These are phyloP conservation scores for Oenanthe sinensis DNA, from an alignment of 129 eudicot genomes.

Conservation along the genomic window DNA sequence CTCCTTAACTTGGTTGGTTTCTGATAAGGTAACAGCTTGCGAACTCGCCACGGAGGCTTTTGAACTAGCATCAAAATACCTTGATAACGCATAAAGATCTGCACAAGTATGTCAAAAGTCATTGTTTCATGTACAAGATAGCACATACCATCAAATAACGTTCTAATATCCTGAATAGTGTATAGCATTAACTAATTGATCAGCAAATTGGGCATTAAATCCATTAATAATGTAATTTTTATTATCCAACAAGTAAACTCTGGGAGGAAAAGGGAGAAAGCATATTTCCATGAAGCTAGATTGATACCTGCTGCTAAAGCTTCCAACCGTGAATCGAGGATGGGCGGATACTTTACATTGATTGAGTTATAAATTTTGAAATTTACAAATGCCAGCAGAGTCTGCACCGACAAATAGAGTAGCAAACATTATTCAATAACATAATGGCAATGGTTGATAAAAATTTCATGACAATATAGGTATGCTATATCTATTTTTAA, in stretches of 20 bases:
- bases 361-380: constrained; percentile 62
- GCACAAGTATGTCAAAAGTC: constrained; percentile 12
- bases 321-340: constrained; percentile 76
- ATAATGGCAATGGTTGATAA: background rate
- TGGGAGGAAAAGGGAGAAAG: background rate
- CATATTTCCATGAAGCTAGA: background rate
- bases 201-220: background rate
- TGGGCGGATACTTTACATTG: constrained; percentile 75
- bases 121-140: background rate
- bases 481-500: background rate
- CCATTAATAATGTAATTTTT: background rate
- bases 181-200: background rate
- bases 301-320: constrained; percentile 77
- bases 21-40: constrained; percentile 10
- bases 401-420: constrained; percentile 37
- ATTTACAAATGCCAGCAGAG: constrained; percentile 66
- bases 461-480: background rate
- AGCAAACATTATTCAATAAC: background rate
- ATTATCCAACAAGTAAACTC: background rate
- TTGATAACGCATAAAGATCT: constrained; percentile 73
- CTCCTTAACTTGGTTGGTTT: constrained; percentile 15
- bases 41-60: constrained; percentile 14
- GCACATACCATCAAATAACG: background rate
- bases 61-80: constrained; percentile 48
- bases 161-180: background rate